Percentiles rank a stretch among this genome's conserved stretches.
Evolutionary conservation across 805 yeast genomes (phyloP).

Genomic region (Martiniozyma abietophila): DNA sequence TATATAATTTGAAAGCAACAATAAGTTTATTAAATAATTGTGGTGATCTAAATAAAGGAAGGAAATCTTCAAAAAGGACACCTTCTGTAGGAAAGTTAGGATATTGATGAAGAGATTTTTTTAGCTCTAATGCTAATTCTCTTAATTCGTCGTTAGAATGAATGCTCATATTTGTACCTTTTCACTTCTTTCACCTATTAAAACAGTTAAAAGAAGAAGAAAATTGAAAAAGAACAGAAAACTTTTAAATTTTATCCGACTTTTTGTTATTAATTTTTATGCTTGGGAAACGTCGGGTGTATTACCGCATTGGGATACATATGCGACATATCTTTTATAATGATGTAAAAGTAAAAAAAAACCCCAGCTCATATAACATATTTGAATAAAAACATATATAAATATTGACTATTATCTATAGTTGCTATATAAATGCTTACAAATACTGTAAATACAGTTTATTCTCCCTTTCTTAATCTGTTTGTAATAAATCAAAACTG

Average conservation of each 20-base stretch:
- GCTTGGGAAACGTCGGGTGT: background rate
- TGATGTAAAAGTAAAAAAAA: too few species aligned
- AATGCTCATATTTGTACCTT: conserved; percentile 4
- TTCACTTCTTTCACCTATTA: too few species aligned
- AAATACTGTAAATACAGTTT: too few species aligned
- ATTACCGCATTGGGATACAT: too few species aligned
- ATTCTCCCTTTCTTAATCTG: too few species aligned
- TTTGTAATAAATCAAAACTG: too few species aligned
- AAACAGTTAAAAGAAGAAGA: background rate
- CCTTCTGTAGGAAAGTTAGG: conserved; percentile 95
- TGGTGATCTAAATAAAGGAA: conserved; percentile 87
- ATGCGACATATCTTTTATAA: too few species aligned
- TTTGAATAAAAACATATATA: too few species aligned
- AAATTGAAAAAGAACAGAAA: background rate
- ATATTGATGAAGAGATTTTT: conserved; percentile 58
- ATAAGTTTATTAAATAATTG: conserved; percentile 70
- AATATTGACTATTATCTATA: too few species aligned
- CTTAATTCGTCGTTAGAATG: conserved; percentile 18
- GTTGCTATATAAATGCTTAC: too few species aligned
- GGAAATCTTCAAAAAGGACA: conserved; percentile 87
- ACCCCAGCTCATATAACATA: too few species aligned
- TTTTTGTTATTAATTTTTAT: background rate
- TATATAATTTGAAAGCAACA: conserved; percentile 68
- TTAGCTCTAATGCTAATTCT: conserved; percentile 35
- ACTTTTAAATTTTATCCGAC: background rate